Conservation (phyloP, 441 rosid species). For the Eruca vesicaria region DNA sequence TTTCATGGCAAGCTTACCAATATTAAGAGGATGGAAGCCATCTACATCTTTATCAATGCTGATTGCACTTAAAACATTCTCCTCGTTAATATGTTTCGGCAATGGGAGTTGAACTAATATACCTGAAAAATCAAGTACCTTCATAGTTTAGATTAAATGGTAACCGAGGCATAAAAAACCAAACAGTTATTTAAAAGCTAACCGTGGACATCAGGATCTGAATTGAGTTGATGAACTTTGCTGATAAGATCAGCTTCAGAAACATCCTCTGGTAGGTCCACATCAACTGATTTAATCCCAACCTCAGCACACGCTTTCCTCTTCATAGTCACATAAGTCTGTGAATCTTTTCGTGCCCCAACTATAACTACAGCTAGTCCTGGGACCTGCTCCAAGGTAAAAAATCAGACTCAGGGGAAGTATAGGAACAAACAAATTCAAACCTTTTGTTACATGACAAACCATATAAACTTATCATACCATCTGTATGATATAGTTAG, state of each 20-base stretch:
- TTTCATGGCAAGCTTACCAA: conserved; percentile 97
- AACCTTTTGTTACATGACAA: conserved; percentile 5
- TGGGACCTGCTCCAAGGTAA: conserved; percentile 54
- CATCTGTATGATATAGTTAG: too few species aligned
- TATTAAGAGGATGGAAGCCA: conserved; percentile 95
- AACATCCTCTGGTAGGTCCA: conserved; percentile 77
- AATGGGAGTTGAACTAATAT: conserved; percentile 91
- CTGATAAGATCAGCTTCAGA: conserved; percentile 63
- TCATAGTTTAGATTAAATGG: not conserved
- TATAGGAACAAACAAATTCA: not conserved
- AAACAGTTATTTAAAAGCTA: not conserved
- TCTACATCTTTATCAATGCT: conserved; percentile 85
- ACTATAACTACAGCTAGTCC: conserved; percentile 88
- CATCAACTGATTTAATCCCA: conserved; percentile 75
- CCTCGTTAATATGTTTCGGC: conserved; percentile 86
- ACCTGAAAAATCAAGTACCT: conserved; percentile 43
- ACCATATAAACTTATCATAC: not conserved
- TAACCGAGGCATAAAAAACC: not conserved
- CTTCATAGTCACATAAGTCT: conserved; percentile 85
- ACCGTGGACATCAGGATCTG: conserved; percentile 81
- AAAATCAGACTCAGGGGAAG: not conserved
- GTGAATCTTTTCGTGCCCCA: conserved; percentile 78
- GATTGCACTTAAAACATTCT: conserved; percentile 76
- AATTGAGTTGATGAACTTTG: conserved; percentile 82
- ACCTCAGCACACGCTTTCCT: conserved; percentile 93